phyloP scores from a whole-genome alignment of 768 basidiomycete species.

The Hygrophorus russula region DNA sequence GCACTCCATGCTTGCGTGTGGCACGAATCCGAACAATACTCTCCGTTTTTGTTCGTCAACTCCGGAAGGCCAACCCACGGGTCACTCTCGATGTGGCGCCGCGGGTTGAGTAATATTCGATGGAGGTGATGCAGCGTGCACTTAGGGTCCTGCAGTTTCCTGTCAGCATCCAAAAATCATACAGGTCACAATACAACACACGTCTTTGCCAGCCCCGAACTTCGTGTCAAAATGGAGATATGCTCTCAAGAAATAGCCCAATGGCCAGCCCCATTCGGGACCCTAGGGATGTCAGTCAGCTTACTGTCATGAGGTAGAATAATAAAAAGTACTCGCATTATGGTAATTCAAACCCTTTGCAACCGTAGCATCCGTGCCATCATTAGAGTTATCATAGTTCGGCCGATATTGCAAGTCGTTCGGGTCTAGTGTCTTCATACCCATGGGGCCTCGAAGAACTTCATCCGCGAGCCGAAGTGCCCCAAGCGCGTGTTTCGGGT shows the following conservation, averaged over 20 bases:
- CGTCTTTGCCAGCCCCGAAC: conserved; percentile 57
- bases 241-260: conserved; percentile 91
- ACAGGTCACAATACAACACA: conserved; percentile 21
- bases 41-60: conserved; percentile 77
- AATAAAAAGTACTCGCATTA: conserved; percentile 38
- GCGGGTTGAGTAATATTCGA: conserved; percentile 55
- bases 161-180: neutral
- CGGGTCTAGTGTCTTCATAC: conserved; percentile 95
- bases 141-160: conserved; percentile 41
- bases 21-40: conserved; percentile 80
- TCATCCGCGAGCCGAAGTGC: conserved; percentile 76
- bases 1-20: conserved; percentile 95
- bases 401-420: conserved; percentile 82
- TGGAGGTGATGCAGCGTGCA: conserved; percentile 77
- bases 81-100: conserved; percentile 66
- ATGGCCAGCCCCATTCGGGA: conserved; percentile 92
- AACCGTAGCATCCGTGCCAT: conserved; percentile 67
- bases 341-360: conserved; percentile 97
- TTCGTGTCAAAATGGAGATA: conserved; percentile 80
- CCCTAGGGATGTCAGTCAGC: conserved; percentile 37
- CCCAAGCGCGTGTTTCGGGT: conserved; percentile 64
- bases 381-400: conserved; percentile 88
- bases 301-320: conserved; percentile 1
- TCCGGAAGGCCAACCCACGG: conserved; percentile 94
- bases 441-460: conserved; percentile 76